Evolutionary conservation across 345 rosid genomes (phyloP).

Genomic region (Citrus unshiu): DNA sequence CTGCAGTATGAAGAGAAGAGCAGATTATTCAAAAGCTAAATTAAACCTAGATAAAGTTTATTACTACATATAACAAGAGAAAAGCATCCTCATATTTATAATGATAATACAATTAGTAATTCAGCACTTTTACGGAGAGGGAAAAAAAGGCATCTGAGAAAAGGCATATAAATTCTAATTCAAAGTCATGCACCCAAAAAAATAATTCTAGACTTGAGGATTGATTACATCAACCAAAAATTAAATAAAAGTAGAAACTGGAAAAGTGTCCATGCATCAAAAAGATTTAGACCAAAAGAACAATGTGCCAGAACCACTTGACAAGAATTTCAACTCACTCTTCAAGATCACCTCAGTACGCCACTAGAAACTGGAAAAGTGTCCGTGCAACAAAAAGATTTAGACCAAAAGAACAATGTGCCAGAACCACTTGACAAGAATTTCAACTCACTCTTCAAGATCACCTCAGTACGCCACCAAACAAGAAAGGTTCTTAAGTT

Average conservation of each 20-base stretch:
- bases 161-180: too few species aligned
- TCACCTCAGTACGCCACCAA: neutral
- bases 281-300: neutral
- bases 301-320: neutral
- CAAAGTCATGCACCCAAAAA: neutral
- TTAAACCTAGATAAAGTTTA: neutral
- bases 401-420: neutral
- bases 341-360: too few species aligned
- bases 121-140: too few species aligned
- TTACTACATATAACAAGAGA: neutral
- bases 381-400: neutral
- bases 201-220: neutral
- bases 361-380: neutral
- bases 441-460: neutral
- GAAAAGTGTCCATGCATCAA: neutral
- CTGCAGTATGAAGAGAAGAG: conserved; percentile 37
- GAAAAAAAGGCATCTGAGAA: neutral
- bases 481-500: neutral
- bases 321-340: neutral
- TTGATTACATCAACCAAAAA: neutral
- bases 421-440: neutral
- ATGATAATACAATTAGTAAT: neutral
- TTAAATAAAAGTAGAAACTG: neutral
- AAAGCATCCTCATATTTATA: neutral
- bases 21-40: neutral